Evolutionary conservation across 106 monocot species (phyloP).

Genomic region (Iris macrosiphon): DNA sequence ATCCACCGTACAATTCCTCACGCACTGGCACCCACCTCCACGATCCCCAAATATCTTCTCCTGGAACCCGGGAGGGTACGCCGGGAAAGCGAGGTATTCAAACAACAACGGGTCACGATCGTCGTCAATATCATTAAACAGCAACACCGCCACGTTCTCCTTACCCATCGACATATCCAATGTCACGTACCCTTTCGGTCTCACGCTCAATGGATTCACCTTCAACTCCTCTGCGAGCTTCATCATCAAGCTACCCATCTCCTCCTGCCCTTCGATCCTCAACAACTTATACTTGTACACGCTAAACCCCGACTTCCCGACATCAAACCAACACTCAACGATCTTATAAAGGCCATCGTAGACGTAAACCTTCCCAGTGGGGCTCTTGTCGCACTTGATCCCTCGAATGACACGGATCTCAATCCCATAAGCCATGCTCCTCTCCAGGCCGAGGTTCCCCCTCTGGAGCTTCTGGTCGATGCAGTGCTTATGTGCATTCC

Average conservation of each 20-base stretch:
- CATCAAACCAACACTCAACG: slow-evolving; percentile 51
- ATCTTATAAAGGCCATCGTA: slow-evolving; percentile 73
- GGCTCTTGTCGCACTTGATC: slow-evolving; percentile 29
- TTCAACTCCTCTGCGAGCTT: slow-evolving; percentile 53
- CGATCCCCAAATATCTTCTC: slow-evolving; percentile 23
- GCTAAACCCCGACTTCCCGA: slow-evolving; percentile 62
- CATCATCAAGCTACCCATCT: slow-evolving; percentile 46
- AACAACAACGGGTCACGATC: slow-evolving; percentile 69
- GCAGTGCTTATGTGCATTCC: slow-evolving; percentile 22
- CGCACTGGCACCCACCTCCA: slow-evolving; percentile 63
- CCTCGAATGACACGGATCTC: slow-evolving; percentile 65
- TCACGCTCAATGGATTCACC: slow-evolving; percentile 24
- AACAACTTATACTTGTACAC: slow-evolving; percentile 66
- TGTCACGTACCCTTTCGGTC: slow-evolving; percentile 56
- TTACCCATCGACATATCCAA: slow-evolving; percentile 68
- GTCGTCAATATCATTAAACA: slow-evolving; percentile 85
- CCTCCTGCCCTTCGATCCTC: slow-evolving; percentile 51
- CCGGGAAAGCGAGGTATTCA: slow-evolving; percentile 55
- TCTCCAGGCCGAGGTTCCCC: slow-evolving; percentile 57
- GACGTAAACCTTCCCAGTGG: slow-evolving; percentile 37
- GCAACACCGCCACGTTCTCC: slow-evolving; percentile 54
- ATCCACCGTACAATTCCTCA: slow-evolving; percentile 36
- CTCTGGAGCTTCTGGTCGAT: slow-evolving; percentile 51
- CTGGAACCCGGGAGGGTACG: slow-evolving; percentile 31
- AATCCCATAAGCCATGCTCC: slow-evolving; percentile 64